These are phyloP conservation scores for Bromus sterilis DNA, from an alignment of 176 grass and related monocot genomes.

Conservation along the genomic window DNA sequence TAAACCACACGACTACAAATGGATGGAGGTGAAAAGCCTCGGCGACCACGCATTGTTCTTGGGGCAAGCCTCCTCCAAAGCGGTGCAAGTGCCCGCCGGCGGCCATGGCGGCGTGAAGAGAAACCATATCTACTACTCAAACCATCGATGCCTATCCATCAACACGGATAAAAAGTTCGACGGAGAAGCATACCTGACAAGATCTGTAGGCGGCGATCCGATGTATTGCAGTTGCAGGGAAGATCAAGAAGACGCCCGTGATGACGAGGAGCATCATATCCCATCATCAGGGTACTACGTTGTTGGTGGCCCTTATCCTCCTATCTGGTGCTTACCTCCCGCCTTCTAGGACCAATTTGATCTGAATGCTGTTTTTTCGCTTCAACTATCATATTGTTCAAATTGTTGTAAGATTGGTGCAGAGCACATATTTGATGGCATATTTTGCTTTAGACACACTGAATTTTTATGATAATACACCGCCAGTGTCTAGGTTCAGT, in stretches of 20 bases:
- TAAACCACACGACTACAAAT: neutral
- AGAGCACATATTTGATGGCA: too few species aligned
- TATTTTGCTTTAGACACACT: too few species aligned
- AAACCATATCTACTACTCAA: neutral
- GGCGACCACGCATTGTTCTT: neutral
- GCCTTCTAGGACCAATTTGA: neutral
- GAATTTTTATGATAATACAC: too few species aligned
- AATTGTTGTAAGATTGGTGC: too few species aligned
- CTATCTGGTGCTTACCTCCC: neutral
- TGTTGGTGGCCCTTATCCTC: neutral
- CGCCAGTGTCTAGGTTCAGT: too few species aligned
- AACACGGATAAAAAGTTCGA: neutral
- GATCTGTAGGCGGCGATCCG: neutral
- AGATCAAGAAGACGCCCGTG: fast-evolving
- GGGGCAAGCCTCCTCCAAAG: neutral
- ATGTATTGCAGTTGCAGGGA: neutral
- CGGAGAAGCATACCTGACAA: neutral
- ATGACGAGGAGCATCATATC: neutral
- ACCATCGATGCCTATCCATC: neutral
- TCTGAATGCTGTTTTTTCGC: neutral
- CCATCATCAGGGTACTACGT: neutral
- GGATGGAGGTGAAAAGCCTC: neutral
- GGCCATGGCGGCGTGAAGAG: neutral
- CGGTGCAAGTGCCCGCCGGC: neutral
- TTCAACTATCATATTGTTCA: neutral